Conservation (phyloP, 495 filamentous ascomycete genomes). For the Aspergillus baeticus region DNA sequence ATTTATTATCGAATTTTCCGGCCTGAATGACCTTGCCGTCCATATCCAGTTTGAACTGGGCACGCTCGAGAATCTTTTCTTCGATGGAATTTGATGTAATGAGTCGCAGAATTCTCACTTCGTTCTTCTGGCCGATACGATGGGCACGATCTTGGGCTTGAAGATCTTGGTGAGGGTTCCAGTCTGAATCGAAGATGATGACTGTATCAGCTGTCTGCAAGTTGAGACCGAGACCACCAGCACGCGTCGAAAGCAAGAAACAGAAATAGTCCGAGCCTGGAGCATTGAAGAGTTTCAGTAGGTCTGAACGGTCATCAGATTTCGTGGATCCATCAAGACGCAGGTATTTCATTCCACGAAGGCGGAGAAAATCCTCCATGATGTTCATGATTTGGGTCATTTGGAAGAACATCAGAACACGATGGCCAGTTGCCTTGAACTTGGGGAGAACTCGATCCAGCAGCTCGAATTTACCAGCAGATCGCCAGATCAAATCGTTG, state of each 20-base stretch:
- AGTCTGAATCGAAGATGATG: constrained; percentile 99
- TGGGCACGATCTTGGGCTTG: constrained; percentile 99
- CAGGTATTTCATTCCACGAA: constrained; percentile 77
- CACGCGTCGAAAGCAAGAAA: constrained; percentile 97
- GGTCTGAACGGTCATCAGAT: constrained; percentile 91
- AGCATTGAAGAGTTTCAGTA: constrained; percentile 85
- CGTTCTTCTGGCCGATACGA: constrained; percentile 99
- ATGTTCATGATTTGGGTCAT: constrained; percentile 99
- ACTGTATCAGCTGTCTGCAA: constrained; percentile 97
- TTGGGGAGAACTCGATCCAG: constrained; percentile 91
- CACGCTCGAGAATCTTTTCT: constrained; percentile 96
- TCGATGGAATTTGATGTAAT: constrained; percentile 97
- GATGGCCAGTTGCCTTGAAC: constrained; percentile 83
- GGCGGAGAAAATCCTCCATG: constrained; percentile 96
- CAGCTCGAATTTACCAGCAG: constrained; percentile 95
- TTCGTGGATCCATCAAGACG: constrained; percentile 96
- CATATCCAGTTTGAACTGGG: constrained; percentile 97
- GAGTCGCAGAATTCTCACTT: constrained; percentile 91
- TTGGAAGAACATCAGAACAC: constrained; percentile 99
- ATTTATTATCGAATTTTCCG: constrained; percentile 99
- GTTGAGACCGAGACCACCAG: constrained; percentile 95
- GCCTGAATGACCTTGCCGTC: constrained; percentile 99
- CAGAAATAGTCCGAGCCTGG: constrained; percentile 91
- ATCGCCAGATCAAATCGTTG: constrained; percentile 94
- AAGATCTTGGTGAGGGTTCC: constrained; percentile 99